Percentiles rank a stretch among this genome's conserved stretches.
Evolutionary conservation across 164 flowering plant genomes (phyloP).

Genomic region (Annona cherimola): DNA sequence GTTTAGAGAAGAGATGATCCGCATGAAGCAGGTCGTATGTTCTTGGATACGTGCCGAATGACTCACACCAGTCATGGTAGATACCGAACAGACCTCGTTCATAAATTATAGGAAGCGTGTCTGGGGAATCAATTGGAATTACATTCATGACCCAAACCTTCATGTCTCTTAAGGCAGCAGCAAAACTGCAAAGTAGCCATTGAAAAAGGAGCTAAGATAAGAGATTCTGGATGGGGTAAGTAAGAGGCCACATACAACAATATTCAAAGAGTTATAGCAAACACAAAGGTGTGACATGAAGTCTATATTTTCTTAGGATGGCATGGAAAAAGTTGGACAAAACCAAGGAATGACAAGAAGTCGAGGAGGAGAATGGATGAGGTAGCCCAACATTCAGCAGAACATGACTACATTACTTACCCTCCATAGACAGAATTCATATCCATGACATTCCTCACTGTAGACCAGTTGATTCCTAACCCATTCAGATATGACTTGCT

Average conservation of each 20-base stretch:
- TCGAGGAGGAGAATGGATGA: neutral
- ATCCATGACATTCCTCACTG: conserved; percentile 94
- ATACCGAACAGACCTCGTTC: conserved; percentile 93
- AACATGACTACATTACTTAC: conserved; percentile 31
- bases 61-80: conserved; percentile 98
- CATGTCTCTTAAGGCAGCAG: conserved; percentile 77
- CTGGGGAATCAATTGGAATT: conserved; percentile 74
- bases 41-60: conserved; percentile 93
- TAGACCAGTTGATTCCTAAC: conserved; percentile 77
- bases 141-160: conserved; percentile 96
- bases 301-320: neutral
- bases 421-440: conserved; percentile 99
- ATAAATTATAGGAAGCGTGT: conserved; percentile 86
- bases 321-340: neutral
- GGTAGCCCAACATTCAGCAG: neutral
- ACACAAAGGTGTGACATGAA: too few relatives aligned
- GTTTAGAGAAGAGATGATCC: conserved; percentile 84
- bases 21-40: conserved; percentile 95
- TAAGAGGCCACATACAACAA: too few relatives aligned
- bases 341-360: neutral
- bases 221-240: neutral
- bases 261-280: too few relatives aligned
- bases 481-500: conserved; percentile 70
- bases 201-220: neutral
- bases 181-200: conserved; percentile 53